A percentile compares a stretch with the other conserved stretches of the same genome.
phyloP scores from a whole-genome alignment of 2,329 filamentous ascomycete genomes.

The Zarea fungicola region DNA sequence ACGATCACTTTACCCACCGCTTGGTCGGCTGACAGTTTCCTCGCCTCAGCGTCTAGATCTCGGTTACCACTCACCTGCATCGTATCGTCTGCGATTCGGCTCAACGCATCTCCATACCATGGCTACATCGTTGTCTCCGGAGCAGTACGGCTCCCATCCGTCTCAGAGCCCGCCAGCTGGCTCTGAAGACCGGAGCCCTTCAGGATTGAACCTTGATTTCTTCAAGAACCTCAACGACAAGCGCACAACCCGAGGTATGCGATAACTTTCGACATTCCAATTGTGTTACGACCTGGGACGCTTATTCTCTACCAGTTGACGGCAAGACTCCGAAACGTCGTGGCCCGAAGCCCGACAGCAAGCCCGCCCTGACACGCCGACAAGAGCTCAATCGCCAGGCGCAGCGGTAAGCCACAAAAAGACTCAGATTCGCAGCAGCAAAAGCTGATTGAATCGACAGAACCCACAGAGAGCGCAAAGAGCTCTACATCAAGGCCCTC shows the following conservation, averaged over 20 bases:
- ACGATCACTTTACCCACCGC: neutral
- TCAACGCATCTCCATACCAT: neutral
- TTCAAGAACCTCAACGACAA: slow-evolving; percentile 67
- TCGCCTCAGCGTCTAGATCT: neutral
- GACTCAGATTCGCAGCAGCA: neutral
- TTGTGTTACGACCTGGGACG: neutral
- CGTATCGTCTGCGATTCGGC: neutral
- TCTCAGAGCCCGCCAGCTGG: slow-evolving; percentile 22
- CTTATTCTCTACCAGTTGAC: slow-evolving; percentile 44
- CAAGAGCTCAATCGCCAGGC: slow-evolving; percentile 95
- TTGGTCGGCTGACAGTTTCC: neutral
- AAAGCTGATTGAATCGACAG: slow-evolving; percentile 38
- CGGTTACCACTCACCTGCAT: neutral
- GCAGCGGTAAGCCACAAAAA: slow-evolving; percentile 61
- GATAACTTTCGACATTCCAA: neutral
- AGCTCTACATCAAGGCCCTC: slow-evolving; percentile 89
- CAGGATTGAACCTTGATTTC: slow-evolving; percentile 52
- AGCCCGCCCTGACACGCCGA: slow-evolving; percentile 83
- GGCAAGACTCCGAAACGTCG: slow-evolving; percentile 82
- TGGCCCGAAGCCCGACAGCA: slow-evolving; percentile 94
- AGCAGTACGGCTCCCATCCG: slow-evolving; percentile 25
- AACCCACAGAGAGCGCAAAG: slow-evolving; percentile 94
- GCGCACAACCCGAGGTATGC: slow-evolving; percentile 67
- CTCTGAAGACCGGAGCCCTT: slow-evolving; percentile 29
- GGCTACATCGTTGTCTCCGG: slow-evolving; percentile 39